These are phyloP conservation scores for Turnera subulata DNA, from an alignment of 345 rosid genomes.

Conservation along the genomic window DNA sequence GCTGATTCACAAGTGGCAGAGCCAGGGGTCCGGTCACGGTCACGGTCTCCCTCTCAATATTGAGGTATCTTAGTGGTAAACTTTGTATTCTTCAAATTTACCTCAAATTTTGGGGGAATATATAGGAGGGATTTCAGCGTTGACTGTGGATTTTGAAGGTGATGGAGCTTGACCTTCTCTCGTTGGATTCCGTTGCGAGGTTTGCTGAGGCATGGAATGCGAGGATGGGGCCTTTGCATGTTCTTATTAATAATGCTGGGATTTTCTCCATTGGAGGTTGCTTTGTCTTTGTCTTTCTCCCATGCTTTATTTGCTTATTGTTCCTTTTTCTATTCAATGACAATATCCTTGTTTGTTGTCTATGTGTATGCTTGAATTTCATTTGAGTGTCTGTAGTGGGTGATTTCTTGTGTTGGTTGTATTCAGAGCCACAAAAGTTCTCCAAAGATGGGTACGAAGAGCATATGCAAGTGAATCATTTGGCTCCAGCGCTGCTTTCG, in stretches of 20 bases:
- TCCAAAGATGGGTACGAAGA: conserved; percentile 88
- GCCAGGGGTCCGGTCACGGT: conserved; percentile 57
- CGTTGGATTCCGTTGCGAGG: conserved; percentile 68
- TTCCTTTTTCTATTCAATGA: background rate
- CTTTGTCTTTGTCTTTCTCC: conserved; percentile 3
- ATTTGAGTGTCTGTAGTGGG: conserved; percentile 11
- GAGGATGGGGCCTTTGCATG: conserved; percentile 61
- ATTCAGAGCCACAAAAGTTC: conserved; percentile 74
- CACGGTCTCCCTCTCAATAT: conserved; percentile 69
- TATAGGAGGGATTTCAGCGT: too few relatives aligned
- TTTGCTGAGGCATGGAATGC: conserved; percentile 75
- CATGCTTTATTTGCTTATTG: background rate
- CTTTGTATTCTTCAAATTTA: too few relatives aligned
- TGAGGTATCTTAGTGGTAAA: conserved; percentile 54
- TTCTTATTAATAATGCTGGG: conserved; percentile 89
- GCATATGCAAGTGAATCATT: conserved; percentile 98
- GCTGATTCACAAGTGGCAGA: conserved; percentile 79
- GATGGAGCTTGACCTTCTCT: conserved; percentile 94
- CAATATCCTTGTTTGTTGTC: background rate
- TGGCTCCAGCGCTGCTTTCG: conserved; percentile 89
- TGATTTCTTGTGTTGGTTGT: conserved; percentile 17
- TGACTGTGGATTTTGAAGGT: conserved; percentile 34
- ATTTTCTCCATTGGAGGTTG: conserved; percentile 93
- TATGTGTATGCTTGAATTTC: background rate
- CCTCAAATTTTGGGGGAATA: too few relatives aligned